Percentiles rank a stretch among this genome's conserved stretches.
Evolutionary conservation across 2,329 filamentous ascomycete genomes (phyloP).

Genomic region (Teratosphaeria zuluensis): DNA sequence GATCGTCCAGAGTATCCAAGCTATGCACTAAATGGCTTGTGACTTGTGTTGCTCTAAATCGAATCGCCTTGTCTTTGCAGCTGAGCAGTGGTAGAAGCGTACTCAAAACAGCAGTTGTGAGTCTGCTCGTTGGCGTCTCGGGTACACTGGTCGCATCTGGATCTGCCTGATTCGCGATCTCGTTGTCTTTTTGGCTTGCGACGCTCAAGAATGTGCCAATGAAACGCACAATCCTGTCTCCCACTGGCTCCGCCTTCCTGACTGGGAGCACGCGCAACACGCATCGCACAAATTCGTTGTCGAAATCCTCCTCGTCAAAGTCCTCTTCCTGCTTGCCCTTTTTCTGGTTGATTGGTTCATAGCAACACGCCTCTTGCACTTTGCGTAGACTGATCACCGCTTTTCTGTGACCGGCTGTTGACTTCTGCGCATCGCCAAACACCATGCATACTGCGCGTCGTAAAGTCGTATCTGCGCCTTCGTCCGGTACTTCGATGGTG

Average conservation of each 20-base stretch:
- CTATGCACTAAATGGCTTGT: slow-evolving; percentile 88
- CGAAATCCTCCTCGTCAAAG: slow-evolving; percentile 79
- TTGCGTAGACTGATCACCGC: slow-evolving; percentile 79
- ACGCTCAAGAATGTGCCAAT: slow-evolving; percentile 76
- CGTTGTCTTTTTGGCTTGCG: slow-evolving; percentile 47
- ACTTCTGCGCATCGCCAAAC: slow-evolving; percentile 62
- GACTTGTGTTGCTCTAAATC: slow-evolving; percentile 82
- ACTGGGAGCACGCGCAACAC: slow-evolving; percentile 72
- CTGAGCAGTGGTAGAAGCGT: slow-evolving; percentile 65
- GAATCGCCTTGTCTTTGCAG: slow-evolving; percentile 85
- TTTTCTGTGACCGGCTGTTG: slow-evolving; percentile 82
- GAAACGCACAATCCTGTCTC: slow-evolving; percentile 78
- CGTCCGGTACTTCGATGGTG: slow-evolving; percentile 35
- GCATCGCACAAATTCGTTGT: slow-evolving; percentile 73
- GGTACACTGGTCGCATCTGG: slow-evolving; percentile 57
- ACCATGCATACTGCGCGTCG: slow-evolving; percentile 59
- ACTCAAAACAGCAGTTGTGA: slow-evolving; percentile 65
- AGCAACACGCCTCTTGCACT: slow-evolving; percentile 73
- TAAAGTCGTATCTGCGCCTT: slow-evolving; percentile 60
- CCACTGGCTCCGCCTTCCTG: slow-evolving; percentile 83
- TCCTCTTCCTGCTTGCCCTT: slow-evolving; percentile 50
- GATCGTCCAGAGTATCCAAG: slow-evolving; percentile 83
- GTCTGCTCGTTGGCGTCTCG: slow-evolving; percentile 74
- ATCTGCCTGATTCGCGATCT: slow-evolving; percentile 35
- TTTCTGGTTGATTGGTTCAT: slow-evolving; percentile 42